Conservation (phyloP, 192 early-diverging fungal genomes). For the Chytriomyces confervae region DNA sequence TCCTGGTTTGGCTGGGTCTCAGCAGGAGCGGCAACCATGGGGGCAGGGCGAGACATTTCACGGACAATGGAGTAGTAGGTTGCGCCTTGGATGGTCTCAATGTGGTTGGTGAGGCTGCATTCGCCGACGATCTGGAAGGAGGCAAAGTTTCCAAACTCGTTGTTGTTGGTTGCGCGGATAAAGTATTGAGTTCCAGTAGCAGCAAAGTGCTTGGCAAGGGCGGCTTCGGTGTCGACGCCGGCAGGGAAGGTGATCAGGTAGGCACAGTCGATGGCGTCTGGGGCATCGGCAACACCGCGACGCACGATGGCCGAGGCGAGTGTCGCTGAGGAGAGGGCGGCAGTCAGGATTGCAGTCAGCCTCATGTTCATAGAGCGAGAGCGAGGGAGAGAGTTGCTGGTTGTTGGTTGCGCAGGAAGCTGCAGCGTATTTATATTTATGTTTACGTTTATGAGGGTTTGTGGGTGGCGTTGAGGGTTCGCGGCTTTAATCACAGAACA, state of each 20-base stretch:
- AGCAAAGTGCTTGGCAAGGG: background rate
- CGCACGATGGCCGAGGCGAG: too few species aligned
- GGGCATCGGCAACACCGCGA: background rate
- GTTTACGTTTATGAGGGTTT: too few species aligned
- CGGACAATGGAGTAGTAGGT: conserved; percentile 25
- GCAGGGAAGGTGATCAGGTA: background rate
- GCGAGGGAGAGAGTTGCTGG: too few species aligned
- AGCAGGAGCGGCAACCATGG: background rate
- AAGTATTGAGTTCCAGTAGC: background rate
- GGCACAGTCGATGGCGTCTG: background rate
- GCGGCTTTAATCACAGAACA: too few species aligned
- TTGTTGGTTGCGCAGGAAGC: too few species aligned
- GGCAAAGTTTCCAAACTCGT: background rate
- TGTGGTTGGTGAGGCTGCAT: background rate
- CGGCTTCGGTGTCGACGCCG: background rate
- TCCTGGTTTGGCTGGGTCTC: background rate
- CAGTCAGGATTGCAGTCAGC: too few species aligned
- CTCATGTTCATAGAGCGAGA: too few species aligned
- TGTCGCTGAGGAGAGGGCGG: too few species aligned
- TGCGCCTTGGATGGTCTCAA: background rate
- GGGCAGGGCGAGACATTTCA: conserved; percentile 13
- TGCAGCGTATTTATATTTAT: too few species aligned
- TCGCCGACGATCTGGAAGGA: background rate
- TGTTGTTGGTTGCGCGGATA: background rate
- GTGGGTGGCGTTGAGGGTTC: too few species aligned